Base-by-base conservation (phyloP, 768 basidiomycete genomes). In the Panellus pusillus region DNA sequence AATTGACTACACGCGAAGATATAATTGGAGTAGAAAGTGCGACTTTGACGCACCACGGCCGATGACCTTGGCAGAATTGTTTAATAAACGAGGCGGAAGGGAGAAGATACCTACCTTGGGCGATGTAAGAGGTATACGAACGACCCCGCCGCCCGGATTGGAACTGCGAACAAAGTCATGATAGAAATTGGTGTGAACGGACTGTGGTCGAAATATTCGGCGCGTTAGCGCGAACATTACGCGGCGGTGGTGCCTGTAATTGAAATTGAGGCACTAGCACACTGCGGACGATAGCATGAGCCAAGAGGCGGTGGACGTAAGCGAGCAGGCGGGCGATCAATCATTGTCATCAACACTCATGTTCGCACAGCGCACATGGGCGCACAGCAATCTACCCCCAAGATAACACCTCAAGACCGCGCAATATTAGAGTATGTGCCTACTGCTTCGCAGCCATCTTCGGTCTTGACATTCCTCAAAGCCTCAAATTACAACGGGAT, bases 401-500 rank as follows among this genome's bases (percentile, higher is more conserved):
- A 91, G 77, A 84, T 99, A 58, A 98, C 97, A 17, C 75, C 83
- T 27, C 95, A 95, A 66, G 97, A 99, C 70, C 83, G 88, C 60
- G 96, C 97, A 40, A 89, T 99, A 57, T 81, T 99, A 55, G 96
- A 98, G 96, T 98, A 59, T 68, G 91, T 79, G 19, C 61, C 18
- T 50, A 54, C 52, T 55, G 24, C 54, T 46, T 47, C 54, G 9
- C 43, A 61, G 47, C 48, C 35, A 61, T 35, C 11, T 37, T 49
- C 45, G 57, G 50, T 37, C 20, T 48, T 60, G 44, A 54, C 60
- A 45, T 42, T 39, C 37, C 50, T 36, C 49, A 28, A 69, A 98
- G 96, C 67, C 80, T 99, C 61, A 98, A 99, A 72, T 70, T 97
- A 42, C 97, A 99, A 69, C 81, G 97, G 31, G 97, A 99, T 73